These are phyloP conservation scores for Papilionanthe hybrid DNA, from an alignment of 116 monocot species.

Conservation along the genomic window DNA sequence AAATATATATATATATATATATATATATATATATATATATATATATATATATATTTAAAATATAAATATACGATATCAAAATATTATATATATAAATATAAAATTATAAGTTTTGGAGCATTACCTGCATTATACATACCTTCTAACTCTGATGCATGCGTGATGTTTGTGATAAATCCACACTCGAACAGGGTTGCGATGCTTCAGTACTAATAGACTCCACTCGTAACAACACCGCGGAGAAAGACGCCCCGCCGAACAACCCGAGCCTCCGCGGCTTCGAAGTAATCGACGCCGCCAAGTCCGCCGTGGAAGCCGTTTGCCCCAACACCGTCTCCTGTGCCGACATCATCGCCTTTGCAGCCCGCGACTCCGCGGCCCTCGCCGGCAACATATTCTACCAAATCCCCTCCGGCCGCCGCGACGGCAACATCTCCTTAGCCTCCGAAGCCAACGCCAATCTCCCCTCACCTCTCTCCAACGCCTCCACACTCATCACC, in stretches of 20 bases:
- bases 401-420: slow-evolving; percentile 39
- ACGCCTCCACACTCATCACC: slow-evolving; percentile 23
- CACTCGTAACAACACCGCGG: slow-evolving; percentile 17
- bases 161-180: no score
- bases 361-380: slow-evolving; percentile 41
- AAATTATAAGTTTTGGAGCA: no score
- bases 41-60: no score
- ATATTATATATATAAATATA: no score
- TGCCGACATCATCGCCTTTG: slow-evolving; percentile 73
- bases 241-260: slow-evolving; percentile 40
- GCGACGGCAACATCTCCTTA: slow-evolving; percentile 32
- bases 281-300: slow-evolving; percentile 50
- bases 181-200: slow-evolving; percentile 46
- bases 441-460: slow-evolving; percentile 19
- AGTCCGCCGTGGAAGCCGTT: slow-evolving; percentile 34
- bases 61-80: no score
- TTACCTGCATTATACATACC: no score
- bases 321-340: slow-evolving; percentile 65
- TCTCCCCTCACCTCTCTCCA: slow-evolving; percentile 31
- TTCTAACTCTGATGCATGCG: no score
- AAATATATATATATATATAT: no score
- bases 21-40: no score
- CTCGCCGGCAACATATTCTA: slow-evolving; percentile 38
- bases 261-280: slow-evolving; percentile 49
- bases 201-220: slow-evolving; percentile 45